Percentiles rank a stretch among this genome's conserved stretches.
These are phyloP conservation scores for Chaetomiaceae sp. DNA, from an alignment of 2,329 filamentous ascomycete species.

Conservation along the genomic window DNA sequence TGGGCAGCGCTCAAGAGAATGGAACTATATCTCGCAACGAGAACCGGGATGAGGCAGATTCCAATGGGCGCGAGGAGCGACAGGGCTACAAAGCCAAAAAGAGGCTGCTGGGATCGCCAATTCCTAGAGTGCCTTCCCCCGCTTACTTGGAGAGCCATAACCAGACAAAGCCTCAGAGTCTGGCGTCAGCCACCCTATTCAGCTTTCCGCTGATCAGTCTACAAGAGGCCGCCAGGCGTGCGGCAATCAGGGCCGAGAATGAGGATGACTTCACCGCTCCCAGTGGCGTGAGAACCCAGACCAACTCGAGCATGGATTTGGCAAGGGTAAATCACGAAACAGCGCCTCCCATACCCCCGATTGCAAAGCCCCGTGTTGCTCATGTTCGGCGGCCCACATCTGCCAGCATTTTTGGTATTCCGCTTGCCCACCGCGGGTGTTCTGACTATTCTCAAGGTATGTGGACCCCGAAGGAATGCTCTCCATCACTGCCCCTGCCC, in stretches of 20 bases:
- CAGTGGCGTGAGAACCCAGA: slow-evolving; percentile 19
- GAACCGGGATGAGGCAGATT: background rate
- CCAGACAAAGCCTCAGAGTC: background rate
- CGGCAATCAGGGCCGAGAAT: slow-evolving; percentile 23
- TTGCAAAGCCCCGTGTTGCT: slow-evolving; percentile 15
- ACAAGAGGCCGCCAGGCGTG: slow-evolving; percentile 30
- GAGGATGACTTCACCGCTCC: slow-evolving; percentile 25
- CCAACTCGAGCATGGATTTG: slow-evolving; percentile 19
- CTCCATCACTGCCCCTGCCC: too few relatives aligned
- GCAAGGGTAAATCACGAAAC: slow-evolving; percentile 18
- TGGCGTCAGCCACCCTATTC: slow-evolving; percentile 27
- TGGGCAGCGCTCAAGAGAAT: background rate
- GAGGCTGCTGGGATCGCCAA: background rate
- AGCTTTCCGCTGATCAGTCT: slow-evolving; percentile 32
- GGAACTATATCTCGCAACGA: background rate
- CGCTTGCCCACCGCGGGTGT: background rate
- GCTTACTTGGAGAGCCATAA: background rate
- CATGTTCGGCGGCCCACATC: slow-evolving; percentile 12
- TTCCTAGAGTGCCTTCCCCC: background rate
- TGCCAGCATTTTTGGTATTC: slow-evolving; percentile 6
- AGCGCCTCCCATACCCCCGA: slow-evolving; percentile 17
- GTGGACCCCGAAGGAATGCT: background rate
- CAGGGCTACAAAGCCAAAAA: background rate
- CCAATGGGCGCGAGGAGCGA: background rate
- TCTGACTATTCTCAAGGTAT: slow-evolving; percentile 5